Conservation (phyloP, 2,329 filamentous ascomycete genomes). For the Botrytis galanthina region DNA sequence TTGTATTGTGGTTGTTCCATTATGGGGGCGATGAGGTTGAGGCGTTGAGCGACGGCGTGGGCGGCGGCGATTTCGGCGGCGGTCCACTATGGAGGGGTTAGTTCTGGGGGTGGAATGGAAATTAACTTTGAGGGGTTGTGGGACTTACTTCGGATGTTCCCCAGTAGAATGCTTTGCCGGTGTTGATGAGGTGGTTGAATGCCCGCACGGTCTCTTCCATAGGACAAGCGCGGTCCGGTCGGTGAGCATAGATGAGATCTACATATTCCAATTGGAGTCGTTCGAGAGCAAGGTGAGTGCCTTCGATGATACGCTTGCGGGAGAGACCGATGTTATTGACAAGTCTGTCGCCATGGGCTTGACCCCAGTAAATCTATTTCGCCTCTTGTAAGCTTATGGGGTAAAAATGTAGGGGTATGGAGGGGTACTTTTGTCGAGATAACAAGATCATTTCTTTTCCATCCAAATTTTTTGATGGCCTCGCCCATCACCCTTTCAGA, state of each 20-base stretch:
- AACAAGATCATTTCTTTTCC: slow-evolving; percentile 56
- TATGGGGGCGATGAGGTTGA: slow-evolving; percentile 60
- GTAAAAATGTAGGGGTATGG: neutral
- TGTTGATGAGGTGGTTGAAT: slow-evolving; percentile 68
- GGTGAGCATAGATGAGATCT: slow-evolving; percentile 67
- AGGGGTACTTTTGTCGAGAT: slow-evolving; percentile 51
- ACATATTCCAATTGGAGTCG: slow-evolving; percentile 57
- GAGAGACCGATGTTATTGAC: slow-evolving; percentile 68
- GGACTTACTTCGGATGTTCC: slow-evolving; percentile 66
- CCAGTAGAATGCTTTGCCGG: slow-evolving; percentile 69
- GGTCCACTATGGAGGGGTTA: slow-evolving; percentile 64
- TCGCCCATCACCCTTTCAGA: slow-evolving; percentile 55
- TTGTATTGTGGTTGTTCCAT: slow-evolving; percentile 69
- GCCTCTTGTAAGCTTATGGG: slow-evolving; percentile 13
- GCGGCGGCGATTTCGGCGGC: slow-evolving; percentile 64
- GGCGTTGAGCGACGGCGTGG: slow-evolving; percentile 57
- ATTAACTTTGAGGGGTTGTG: slow-evolving; percentile 48
- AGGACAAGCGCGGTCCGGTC: slow-evolving; percentile 64
- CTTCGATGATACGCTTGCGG: slow-evolving; percentile 69
- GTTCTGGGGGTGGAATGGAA: slow-evolving; percentile 61
- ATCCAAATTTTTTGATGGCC: slow-evolving; percentile 55
- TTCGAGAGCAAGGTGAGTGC: slow-evolving; percentile 57
- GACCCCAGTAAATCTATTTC: slow-evolving; percentile 61
- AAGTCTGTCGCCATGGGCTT: slow-evolving; percentile 56
- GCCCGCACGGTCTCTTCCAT: slow-evolving; percentile 70